Evolutionary conservation across 805 yeast genomes (phyloP).

Genomic region (Metschnikowia hibisci): DNA sequence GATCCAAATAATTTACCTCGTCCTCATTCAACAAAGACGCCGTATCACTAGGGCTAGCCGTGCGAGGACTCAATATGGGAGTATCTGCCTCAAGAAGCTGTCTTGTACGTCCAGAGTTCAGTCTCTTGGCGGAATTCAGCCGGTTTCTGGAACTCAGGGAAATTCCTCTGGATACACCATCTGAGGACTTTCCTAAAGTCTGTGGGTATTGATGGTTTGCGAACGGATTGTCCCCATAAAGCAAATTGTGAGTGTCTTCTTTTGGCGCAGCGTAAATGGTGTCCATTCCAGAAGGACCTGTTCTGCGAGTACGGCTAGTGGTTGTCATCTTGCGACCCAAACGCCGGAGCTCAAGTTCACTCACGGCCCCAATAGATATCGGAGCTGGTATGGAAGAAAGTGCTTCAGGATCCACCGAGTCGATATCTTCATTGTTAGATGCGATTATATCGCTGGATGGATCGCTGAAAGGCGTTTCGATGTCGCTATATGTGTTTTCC

Average conservation of each 20-base stretch:
- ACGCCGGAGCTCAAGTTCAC: slow-evolving; percentile 26
- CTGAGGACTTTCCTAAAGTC: slow-evolving; percentile 9
- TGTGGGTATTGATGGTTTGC: slow-evolving; percentile 17
- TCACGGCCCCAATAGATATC: slow-evolving; percentile 2
- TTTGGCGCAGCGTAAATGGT: slow-evolving; percentile 13
- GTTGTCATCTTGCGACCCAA: slow-evolving; percentile 36
- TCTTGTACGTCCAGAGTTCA: slow-evolving; percentile 5
- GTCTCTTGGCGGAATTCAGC: slow-evolving; percentile 1
- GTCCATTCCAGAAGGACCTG: slow-evolving; percentile 1
- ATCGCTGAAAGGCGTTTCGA: neutral
- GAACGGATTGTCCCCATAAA: slow-evolving; percentile 19
- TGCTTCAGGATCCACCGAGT: neutral
- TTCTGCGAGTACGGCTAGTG: slow-evolving; percentile 25
- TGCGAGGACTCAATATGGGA: neutral
- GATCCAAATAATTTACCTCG: slow-evolving; percentile 13
- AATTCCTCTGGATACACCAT: slow-evolving; percentile 9
- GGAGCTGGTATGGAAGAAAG: neutral
- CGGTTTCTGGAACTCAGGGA: slow-evolving; percentile 5
- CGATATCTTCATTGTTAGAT: neutral
- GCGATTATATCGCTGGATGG: neutral
- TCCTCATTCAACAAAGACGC: slow-evolving; percentile 14
- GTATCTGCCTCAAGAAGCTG: slow-evolving; percentile 6
- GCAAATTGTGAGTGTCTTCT: slow-evolving; percentile 22
- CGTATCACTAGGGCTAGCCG: neutral
- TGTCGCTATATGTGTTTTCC: neutral